Percentiles rank a stretch among this genome's conserved stretches.
These are phyloP conservation scores for Tolypocladium guangdongense DNA, from an alignment of 2,329 filamentous ascomycete species.

Conservation along the genomic window DNA sequence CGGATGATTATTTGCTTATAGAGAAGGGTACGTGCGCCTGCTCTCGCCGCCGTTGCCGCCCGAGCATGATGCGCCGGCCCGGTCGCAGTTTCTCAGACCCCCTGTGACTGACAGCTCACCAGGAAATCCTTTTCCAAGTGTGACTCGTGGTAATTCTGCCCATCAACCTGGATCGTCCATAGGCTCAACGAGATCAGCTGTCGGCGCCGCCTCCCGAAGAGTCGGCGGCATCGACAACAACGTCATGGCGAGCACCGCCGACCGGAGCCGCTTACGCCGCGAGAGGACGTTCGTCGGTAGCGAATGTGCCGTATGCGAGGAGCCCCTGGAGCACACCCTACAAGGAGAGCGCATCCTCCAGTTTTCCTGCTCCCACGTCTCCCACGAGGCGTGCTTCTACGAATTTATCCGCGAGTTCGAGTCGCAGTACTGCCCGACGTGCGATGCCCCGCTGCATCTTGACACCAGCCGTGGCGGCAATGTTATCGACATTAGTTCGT, in stretches of 20 bases:
- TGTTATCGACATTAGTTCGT: conserved; percentile 74
- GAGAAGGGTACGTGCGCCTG: conserved; percentile 26
- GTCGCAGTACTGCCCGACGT: conserved; percentile 86
- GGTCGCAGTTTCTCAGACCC: too few species aligned
- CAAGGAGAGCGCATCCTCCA: conserved; percentile 90
- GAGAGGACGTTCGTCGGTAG: conserved; percentile 93
- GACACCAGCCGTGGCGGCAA: conserved; percentile 91
- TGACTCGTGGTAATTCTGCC: conserved; percentile 13
- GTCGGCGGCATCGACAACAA: conserved; percentile 28
- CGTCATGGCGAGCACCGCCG: conserved; percentile 39
- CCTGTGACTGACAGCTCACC: neutral
- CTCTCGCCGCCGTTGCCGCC: neutral
- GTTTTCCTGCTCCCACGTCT: conserved; percentile 93
- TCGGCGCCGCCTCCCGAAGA: conserved; percentile 21
- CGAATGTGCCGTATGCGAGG: conserved; percentile 93
- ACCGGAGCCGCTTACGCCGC: conserved; percentile 67
- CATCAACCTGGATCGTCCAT: conserved; percentile 21
- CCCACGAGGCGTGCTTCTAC: conserved; percentile 97
- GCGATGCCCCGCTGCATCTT: conserved; percentile 80
- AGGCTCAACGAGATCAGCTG: conserved; percentile 20
- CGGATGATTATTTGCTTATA: conserved; percentile 23
- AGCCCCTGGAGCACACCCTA: conserved; percentile 89
- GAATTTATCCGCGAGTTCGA: conserved; percentile 95
- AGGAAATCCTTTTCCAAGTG: conserved; percentile 16
- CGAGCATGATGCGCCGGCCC: neutral